Percentiles rank a stretch among this genome's conserved stretches.
phyloP scores from a whole-genome alignment of 2,329 filamentous ascomycete species.

The Juglanconis juglandina region DNA sequence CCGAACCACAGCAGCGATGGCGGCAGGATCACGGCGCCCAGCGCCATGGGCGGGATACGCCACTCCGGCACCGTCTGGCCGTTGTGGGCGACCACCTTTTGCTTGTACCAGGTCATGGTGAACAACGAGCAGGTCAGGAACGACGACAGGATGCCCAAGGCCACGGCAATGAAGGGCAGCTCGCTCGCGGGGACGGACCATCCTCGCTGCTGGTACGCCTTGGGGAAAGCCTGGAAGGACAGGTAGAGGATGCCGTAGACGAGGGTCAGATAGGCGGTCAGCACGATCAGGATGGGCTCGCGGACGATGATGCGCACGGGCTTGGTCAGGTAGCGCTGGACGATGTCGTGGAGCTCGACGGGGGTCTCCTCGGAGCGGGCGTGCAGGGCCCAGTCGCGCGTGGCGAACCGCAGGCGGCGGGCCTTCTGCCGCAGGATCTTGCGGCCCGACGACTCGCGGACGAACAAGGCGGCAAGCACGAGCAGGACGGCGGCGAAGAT shows the following conservation, averaged over 20 bases:
- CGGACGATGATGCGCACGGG: slow-evolving; percentile 20
- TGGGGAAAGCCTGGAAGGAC: slow-evolving; percentile 45
- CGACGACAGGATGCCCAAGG: slow-evolving; percentile 34
- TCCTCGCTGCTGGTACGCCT: slow-evolving; percentile 37
- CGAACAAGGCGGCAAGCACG: slow-evolving; percentile 36
- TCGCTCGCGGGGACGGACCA: slow-evolving; percentile 37
- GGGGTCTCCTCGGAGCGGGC: slow-evolving; percentile 27
- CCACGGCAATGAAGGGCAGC: slow-evolving; percentile 40
- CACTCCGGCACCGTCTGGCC: slow-evolving; percentile 39
- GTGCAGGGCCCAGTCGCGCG: slow-evolving; percentile 32
- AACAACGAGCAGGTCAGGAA: slow-evolving; percentile 20
- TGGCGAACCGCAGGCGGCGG: slow-evolving; percentile 42
- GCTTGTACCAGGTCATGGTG: slow-evolving; percentile 19
- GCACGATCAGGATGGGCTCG: slow-evolving; percentile 22
- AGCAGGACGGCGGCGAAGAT: slow-evolving; percentile 42
- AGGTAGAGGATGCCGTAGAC: slow-evolving; percentile 44
- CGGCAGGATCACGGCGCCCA: slow-evolving; percentile 39
- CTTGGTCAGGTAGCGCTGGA: slow-evolving; percentile 21
- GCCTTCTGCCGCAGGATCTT: slow-evolving; percentile 48
- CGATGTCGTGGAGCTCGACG: slow-evolving; percentile 13
- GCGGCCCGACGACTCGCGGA: slow-evolving; percentile 49
- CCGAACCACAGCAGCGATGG: slow-evolving; percentile 50
- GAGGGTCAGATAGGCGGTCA: slow-evolving; percentile 24
- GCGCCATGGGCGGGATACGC: slow-evolving; percentile 44
- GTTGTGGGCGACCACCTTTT: slow-evolving; percentile 26